Base-by-base conservation (phyloP, 345 rosid species). In the thale cress (Arabidopsis thaliana) region DNA sequence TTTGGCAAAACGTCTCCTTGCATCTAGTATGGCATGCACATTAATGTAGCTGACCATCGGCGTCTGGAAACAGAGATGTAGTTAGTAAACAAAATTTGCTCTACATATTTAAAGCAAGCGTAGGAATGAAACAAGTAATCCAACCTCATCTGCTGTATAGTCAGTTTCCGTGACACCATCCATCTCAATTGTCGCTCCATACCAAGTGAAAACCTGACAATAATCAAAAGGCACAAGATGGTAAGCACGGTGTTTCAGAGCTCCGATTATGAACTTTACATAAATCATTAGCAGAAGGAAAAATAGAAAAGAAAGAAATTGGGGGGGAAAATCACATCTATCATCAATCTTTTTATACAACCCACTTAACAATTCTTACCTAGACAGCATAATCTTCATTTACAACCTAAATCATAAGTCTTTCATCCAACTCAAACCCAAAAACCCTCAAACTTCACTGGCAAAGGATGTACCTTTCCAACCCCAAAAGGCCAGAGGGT, bases 11-110 rank as follows among this genome's bases (percentile, higher is more conserved):
- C 56, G 82, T 76, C 95, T 87, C 45, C 95, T 81, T 46, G 83
- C 95, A 16, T 85, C 96, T 0, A 94, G 84, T 25, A 90, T 83
- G 50, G 93, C 97, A 79, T 87, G 91, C 51, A 91, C 96, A 73
- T 94, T 92, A 10, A 90, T 83, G 71, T 90, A 95, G 82, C 96
- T 92, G 11, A 92, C 86, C 97, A 95, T 90, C 3, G 99, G 96
- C n/a, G 99, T 92, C 97, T 94, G 70, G 38, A 34, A 65, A 73
- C 71, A 58, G 65, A 67, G 30, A 71, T 14, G n/a, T 14, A 32
- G 8, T 71, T 65, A 58, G 33, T 23, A 32, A 40, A 20, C n/a
- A 2, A 6, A 30, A 0, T 8, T 38, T 38, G 14, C 38, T 57
- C 37, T 41, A 13, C 23, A 22, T 11, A 53, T 41, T 33, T 41